A percentile compares a stretch with the other conserved stretches of the same genome.
These are phyloP conservation scores for Lipomyces starkeyi DNA, from an alignment of 805 yeast genomes.

Conservation along the genomic window DNA sequence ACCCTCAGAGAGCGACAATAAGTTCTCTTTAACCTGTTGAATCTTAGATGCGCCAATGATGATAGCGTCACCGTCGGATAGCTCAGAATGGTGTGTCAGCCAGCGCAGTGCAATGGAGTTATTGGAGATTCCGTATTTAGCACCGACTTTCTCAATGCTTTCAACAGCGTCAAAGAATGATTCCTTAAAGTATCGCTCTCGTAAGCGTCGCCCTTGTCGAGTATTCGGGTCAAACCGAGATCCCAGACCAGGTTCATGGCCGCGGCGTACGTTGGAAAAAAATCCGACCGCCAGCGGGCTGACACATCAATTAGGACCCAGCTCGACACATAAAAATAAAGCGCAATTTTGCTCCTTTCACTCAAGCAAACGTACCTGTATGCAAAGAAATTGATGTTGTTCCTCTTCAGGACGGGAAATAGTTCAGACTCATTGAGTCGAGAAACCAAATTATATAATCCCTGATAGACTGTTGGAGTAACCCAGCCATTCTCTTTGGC, in stretches of 20 bases:
- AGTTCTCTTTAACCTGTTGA: slow-evolving; percentile 28
- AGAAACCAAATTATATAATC: slow-evolving; percentile 43
- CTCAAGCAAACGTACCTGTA: slow-evolving; percentile 31
- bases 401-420: slow-evolving; percentile 39
- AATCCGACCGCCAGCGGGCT: slow-evolving; percentile 36
- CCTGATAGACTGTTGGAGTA: slow-evolving; percentile 44
- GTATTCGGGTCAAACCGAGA: slow-evolving; percentile 29
- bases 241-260: slow-evolving; percentile 28
- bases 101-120: slow-evolving; percentile 21
- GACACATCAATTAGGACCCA: not conserved
- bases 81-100: slow-evolving; percentile 16
- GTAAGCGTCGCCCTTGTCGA: slow-evolving; percentile 21
- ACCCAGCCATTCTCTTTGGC: slow-evolving; percentile 40
- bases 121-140: slow-evolving; percentile 20
- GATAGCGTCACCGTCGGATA: slow-evolving; percentile 33
- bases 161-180: slow-evolving; percentile 29
- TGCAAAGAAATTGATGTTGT: slow-evolving; percentile 40
- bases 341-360: not conserved
- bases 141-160: slow-evolving; percentile 15
- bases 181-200: slow-evolving; percentile 33
- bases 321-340: not conserved
- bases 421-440: slow-evolving; percentile 40
- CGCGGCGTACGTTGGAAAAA: slow-evolving; percentile 32
- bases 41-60: slow-evolving; percentile 32
- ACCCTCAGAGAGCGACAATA: slow-evolving; percentile 40